Conservation (phyloP, 2,329 filamentous ascomycete species). For the Clarireedia homoeocarpa region DNA sequence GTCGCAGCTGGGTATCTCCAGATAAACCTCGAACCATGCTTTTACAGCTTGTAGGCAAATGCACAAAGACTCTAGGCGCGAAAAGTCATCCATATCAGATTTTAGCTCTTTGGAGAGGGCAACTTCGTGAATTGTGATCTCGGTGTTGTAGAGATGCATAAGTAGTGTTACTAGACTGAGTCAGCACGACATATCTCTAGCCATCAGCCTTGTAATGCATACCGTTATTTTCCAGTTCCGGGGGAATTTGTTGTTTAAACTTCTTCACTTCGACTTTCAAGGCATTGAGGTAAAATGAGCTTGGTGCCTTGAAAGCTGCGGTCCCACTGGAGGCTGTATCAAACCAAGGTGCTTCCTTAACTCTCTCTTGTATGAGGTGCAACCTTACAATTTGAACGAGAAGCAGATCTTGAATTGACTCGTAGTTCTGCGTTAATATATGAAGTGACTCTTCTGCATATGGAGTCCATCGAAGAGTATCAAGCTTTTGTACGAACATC, state of each 20-base stretch:
- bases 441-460: constrained; percentile 51
- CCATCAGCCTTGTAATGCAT: background rate
- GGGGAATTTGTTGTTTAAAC: constrained; percentile 58
- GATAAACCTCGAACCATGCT: constrained; percentile 9
- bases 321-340: background rate
- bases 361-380: constrained; percentile 23
- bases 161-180: background rate
- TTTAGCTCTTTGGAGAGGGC: background rate
- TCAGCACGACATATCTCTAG: background rate
- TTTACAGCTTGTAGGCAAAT: constrained; percentile 6
- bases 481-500: constrained; percentile 38
- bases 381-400: constrained; percentile 37
- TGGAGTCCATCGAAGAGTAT: constrained; percentile 47
- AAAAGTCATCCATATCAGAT: background rate
- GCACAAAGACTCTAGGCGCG: constrained; percentile 1
- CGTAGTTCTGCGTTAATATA: constrained; percentile 37
- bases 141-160: constrained; percentile 3
- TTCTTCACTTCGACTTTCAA: constrained; percentile 55
- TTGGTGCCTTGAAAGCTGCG: constrained; percentile 19
- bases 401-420: constrained; percentile 42
- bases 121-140: constrained; percentile 9
- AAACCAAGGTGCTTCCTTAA: background rate
- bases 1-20: background rate
- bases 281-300: constrained; percentile 25
- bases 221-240: constrained; percentile 38